These are phyloP conservation scores for Candida cerambycidarum DNA, from an alignment of 805 yeast species.

Conservation along the genomic window DNA sequence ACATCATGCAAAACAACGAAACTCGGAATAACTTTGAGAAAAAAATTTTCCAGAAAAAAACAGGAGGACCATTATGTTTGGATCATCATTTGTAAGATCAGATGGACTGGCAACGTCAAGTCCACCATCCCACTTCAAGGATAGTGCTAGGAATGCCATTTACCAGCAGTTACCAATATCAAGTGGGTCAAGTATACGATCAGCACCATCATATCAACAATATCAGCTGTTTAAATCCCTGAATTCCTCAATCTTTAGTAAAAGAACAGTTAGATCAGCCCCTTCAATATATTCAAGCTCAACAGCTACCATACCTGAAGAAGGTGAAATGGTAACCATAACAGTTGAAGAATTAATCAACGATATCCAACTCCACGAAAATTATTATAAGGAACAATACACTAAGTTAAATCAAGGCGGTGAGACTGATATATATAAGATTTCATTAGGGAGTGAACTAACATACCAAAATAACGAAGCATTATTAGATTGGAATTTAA, in stretches of 20 bases:
- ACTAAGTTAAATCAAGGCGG: conserved; percentile 9
- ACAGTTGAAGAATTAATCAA: conserved; percentile 45
- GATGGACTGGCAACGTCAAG: conserved; percentile 21
- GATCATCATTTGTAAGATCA: conserved; percentile 27
- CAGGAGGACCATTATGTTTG: conserved; percentile 24
- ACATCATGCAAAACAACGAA: conserved; percentile 7
- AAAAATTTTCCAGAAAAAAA: conserved; percentile 13
- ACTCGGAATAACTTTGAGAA: conserved; percentile 5
- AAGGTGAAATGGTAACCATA: conserved; percentile 40
- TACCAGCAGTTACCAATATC: conserved; percentile 40
- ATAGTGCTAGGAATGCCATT: conserved; percentile 44
- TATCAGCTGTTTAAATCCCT: conserved; percentile 29
- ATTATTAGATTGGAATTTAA: conserved; percentile 53
- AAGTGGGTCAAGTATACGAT: conserved; percentile 33
- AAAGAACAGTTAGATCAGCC: conserved; percentile 42
- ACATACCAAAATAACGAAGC: conserved; percentile 40
- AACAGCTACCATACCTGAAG: conserved; percentile 47
- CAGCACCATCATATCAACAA: conserved; percentile 38
- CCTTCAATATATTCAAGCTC: conserved; percentile 42
- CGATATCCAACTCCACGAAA: conserved; percentile 39
- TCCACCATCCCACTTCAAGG: conserved; percentile 42
- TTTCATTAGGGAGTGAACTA: conserved; percentile 41
- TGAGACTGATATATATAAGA: conserved; percentile 29
- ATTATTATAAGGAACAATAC: conserved; percentile 21
- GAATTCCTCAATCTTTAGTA: conserved; percentile 40